Conservation (phyloP, 768 basidiomycete species). For the Trametes maxima region DNA sequence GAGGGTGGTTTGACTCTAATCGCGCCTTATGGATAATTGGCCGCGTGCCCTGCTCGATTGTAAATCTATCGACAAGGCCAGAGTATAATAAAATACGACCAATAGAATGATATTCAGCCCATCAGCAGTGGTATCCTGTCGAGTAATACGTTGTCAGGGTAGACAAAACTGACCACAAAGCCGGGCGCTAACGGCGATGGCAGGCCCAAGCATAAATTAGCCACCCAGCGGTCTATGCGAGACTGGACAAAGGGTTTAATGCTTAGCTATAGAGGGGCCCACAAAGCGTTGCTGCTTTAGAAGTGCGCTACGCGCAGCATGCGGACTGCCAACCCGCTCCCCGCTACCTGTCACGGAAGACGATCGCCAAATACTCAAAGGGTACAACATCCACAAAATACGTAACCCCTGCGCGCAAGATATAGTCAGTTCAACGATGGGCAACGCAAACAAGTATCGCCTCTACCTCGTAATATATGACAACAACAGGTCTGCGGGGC, state of each 20-base stretch:
- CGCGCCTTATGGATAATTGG: too few species aligned
- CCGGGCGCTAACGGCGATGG: neutral
- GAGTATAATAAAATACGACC: too few species aligned
- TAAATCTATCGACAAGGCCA: too few species aligned
- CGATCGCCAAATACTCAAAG: neutral
- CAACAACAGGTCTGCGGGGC: neutral
- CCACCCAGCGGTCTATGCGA: neutral
- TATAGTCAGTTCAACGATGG: neutral
- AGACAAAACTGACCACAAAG: too few species aligned
- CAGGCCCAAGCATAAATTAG: neutral
- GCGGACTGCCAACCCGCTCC: neutral
- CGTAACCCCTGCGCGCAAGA: neutral
- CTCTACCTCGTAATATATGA: slow-evolving; percentile 22
- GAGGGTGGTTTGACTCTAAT: too few species aligned
- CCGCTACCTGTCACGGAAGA: neutral
- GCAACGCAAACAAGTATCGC: slow-evolving; percentile 12
- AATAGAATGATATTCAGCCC: too few species aligned
- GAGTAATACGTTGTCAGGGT: too few species aligned
- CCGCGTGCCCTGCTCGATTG: too few species aligned
- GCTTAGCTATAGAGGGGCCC: neutral
- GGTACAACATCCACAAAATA: neutral
- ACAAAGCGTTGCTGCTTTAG: neutral
- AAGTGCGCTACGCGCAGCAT: neutral
- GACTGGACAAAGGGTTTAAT: neutral
- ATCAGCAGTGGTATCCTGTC: too few species aligned